These are phyloP conservation scores for Favolaschia claudopus DNA, from an alignment of 768 basidiomycete species.

Conservation along the genomic window DNA sequence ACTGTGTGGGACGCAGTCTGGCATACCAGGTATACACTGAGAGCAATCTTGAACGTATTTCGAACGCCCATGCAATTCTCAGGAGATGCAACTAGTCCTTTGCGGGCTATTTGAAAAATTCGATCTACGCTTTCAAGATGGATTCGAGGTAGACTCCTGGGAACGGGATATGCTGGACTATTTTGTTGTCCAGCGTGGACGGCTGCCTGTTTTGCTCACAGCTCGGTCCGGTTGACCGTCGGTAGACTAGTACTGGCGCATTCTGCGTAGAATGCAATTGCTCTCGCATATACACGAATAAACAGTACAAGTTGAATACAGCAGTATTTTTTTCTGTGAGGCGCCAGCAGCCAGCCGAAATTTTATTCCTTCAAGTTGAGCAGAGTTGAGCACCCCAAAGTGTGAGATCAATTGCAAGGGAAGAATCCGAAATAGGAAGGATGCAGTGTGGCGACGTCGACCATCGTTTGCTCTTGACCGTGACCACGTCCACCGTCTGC, in stretches of 20 bases:
- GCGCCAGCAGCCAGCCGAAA: too few species aligned
- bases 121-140: slow-evolving; percentile 36
- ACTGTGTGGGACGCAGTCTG: slow-evolving; percentile 54
- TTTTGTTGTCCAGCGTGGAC: slow-evolving; percentile 41
- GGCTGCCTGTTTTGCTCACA: slow-evolving; percentile 32
- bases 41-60: too few species aligned
- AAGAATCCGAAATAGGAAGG: too few species aligned
- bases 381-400: too few species aligned
- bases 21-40: slow-evolving; percentile 36
- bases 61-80: background rate
- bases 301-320: too few species aligned
- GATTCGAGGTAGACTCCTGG: slow-evolving; percentile 34
- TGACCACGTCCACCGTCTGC: slow-evolving; percentile 7
- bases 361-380: too few species aligned
- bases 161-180: slow-evolving; percentile 37
- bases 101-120: slow-evolving; percentile 39
- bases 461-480: background rate
- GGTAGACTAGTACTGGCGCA: background rate
- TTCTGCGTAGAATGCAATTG: background rate
- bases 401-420: too few species aligned
- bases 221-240: background rate
- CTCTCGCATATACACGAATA: background rate
- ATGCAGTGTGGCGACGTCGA: background rate
- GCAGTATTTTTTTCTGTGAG: too few species aligned
- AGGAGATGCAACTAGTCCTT: slow-evolving; percentile 43